These are phyloP conservation scores for Hymenoscyphus fructigenus DNA, from an alignment of 2,329 filamentous ascomycete species.

Conservation along the genomic window DNA sequence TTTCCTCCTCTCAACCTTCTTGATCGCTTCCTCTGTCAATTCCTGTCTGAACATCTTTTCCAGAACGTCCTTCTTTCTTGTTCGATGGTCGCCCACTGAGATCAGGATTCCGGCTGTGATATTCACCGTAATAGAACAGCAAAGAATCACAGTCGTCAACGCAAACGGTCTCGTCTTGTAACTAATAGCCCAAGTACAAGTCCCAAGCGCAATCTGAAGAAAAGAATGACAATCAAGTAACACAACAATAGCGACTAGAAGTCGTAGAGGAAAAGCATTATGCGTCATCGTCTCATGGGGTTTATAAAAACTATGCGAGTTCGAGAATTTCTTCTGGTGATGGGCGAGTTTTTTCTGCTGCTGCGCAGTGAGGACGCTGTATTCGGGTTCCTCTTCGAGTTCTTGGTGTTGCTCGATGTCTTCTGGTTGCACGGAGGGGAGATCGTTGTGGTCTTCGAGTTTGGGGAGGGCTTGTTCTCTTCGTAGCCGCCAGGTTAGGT, in stretches of 20 bases:
- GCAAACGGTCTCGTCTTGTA: conserved; percentile 68
- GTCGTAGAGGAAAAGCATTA: conserved; percentile 70
- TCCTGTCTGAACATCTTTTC: conserved; percentile 75
- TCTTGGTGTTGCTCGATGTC: conserved; percentile 35
- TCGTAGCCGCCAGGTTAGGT: conserved; percentile 59
- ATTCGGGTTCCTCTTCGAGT: conserved; percentile 40
- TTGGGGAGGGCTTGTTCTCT: conserved; percentile 55
- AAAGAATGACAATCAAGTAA: conserved; percentile 77
- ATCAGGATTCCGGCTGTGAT: conserved; percentile 76
- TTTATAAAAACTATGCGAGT: conserved; percentile 86
- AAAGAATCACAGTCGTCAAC: conserved; percentile 78
- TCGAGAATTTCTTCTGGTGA: conserved; percentile 77
- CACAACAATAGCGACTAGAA: conserved; percentile 75
- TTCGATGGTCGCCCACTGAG: conserved; percentile 70
- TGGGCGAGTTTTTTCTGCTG: conserved; percentile 72
- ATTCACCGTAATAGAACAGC: conserved; percentile 75
- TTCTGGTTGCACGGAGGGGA: conserved; percentile 43
- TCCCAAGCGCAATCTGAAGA: conserved; percentile 76
- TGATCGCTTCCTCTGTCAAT: conserved; percentile 64
- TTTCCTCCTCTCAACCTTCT: conserved; percentile 40
- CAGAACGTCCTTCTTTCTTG: conserved; percentile 82
- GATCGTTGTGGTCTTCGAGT: conserved; percentile 60
- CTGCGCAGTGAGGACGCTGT: conserved; percentile 60
- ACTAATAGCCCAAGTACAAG: conserved; percentile 75
- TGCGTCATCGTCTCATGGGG: conserved; percentile 84